Evolutionary conservation across 345 rosid genomes (phyloP).

Genomic region (Rhodamnia rubescens): DNA sequence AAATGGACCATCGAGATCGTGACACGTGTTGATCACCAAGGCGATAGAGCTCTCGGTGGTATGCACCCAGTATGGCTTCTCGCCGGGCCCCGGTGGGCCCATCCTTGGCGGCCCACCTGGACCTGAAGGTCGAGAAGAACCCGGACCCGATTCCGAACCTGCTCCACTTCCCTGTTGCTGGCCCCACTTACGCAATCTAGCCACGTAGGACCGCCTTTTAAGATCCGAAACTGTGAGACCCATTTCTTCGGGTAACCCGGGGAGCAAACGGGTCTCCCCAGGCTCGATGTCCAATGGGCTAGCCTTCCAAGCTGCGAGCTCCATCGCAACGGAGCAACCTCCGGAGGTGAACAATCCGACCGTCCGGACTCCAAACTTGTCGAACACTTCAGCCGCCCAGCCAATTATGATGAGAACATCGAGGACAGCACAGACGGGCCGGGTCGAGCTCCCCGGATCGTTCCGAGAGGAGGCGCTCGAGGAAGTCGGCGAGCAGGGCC

Average conservation of each 20-base stretch:
- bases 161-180: constrained; percentile 1
- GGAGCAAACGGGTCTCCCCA: constrained; percentile 20
- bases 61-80: constrained; percentile 27
- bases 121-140: background rate
- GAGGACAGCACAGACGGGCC: constrained; percentile 23
- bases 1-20: constrained; percentile 30
- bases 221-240: constrained; percentile 25
- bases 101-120: background rate
- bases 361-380: constrained; percentile 15
- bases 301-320: constrained; percentile 28
- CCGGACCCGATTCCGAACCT: constrained; percentile 1
- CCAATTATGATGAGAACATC: constrained; percentile 21
- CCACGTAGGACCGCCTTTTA: constrained; percentile 4
- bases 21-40: constrained; percentile 30
- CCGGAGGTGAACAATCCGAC: constrained; percentile 30
- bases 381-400: constrained; percentile 15
- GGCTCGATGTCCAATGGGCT: constrained; percentile 12
- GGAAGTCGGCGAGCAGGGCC: background rate
- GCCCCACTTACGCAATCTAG: background rate
- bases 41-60: constrained; percentile 13
- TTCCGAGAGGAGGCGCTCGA: constrained; percentile 8
- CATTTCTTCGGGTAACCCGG: constrained; percentile 33
- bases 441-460: background rate
- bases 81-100: constrained; percentile 23
- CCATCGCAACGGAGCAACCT: constrained; percentile 31